Conservation (phyloP, 1,284 basidiomycete species). For the Trametes versicolor region DNA sequence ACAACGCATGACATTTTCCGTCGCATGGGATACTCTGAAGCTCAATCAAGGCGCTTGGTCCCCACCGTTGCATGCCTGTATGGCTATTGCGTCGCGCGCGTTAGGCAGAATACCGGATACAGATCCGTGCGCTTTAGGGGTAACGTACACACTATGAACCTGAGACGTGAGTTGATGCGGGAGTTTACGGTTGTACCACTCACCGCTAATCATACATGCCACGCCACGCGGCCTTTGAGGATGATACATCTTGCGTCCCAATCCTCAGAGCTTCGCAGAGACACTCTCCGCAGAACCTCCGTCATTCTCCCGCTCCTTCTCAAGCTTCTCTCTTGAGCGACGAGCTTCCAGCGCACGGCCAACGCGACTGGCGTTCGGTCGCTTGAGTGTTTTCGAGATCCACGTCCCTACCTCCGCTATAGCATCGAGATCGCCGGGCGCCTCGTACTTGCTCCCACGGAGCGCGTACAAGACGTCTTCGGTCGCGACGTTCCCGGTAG, state of each 20-base stretch:
- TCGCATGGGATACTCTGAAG: too few relatives aligned
- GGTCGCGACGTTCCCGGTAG: slow-evolving; percentile 93
- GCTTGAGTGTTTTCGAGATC: slow-evolving; percentile 76
- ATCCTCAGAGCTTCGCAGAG: slow-evolving; percentile 28
- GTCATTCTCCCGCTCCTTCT: slow-evolving; percentile 41
- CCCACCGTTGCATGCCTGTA: not conserved
- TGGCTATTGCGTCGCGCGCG: too few relatives aligned
- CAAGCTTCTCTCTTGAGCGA: slow-evolving; percentile 49
- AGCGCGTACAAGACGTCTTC: slow-evolving; percentile 92
- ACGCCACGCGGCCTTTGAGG: not conserved
- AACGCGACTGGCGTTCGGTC: slow-evolving; percentile 82
- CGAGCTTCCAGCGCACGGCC: slow-evolving; percentile 80
- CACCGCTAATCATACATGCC: slow-evolving; percentile 13
- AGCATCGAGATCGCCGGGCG: slow-evolving; percentile 67
- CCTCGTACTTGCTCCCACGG: slow-evolving; percentile 73
- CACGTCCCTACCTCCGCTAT: slow-evolving; percentile 84
- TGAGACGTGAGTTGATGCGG: too few relatives aligned
- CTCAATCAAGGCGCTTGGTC: too few relatives aligned
- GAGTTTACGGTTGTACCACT: slow-evolving; percentile 7
- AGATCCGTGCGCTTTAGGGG: too few relatives aligned
- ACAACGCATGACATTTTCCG: too few relatives aligned
- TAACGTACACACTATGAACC: too few relatives aligned
- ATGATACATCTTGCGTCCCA: too few relatives aligned
- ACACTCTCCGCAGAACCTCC: slow-evolving; percentile 29
- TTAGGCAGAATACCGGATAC: too few relatives aligned